Evolutionary conservation across 164 flowering plant species (phyloP), one percentile per base, ranked within the genome.

Genomic region (Vitis amurensis): DNA sequence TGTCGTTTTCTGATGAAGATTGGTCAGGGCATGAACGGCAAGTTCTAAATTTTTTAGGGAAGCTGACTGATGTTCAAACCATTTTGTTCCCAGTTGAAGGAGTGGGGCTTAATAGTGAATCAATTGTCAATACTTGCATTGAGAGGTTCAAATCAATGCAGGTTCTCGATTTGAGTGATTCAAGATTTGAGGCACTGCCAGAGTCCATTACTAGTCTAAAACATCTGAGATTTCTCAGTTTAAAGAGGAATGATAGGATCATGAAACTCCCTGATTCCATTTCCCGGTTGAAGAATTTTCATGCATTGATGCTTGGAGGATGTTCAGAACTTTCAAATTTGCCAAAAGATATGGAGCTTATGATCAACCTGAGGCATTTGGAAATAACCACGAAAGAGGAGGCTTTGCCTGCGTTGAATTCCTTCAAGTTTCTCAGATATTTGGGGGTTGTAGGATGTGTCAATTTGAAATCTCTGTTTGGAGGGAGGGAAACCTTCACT

Each of bases 361-460:
- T 64, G 48, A 64, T 50, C 15, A 50, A 44, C 67, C 31, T 64
- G 15, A 50, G 57, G n/a, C 10, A 14, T n/a, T 64, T 50, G 67
- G 6, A 3, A 10, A 10, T 64, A 11, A 13, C 56, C 37, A 51
- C 56, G 5, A 64, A 64, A 16, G 56, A 64, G 11, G 27, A 2
- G 9, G 19, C 4, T 50, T 49, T 64, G 29, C 44, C 55, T 10
- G 44, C 50, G 51, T n/a, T 64, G 2, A 37, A 56, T 19, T 2
- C 37, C 29, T 50, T 64, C 9, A 50, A 4, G 14, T 64, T 48
- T 9, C 67, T 64, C 7, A 14, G 53, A 19, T 11, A 14, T 23
- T 50, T 64, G 15, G 4, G 27, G 11, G 8, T 50, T 4, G 8
- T 12, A 6, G 7, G 9, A 9, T 64, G 67, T 64, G 8, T 9